These are phyloP conservation scores for Begonia fuchsioides DNA, from an alignment of 306 rosid species.

Conservation along the genomic window DNA sequence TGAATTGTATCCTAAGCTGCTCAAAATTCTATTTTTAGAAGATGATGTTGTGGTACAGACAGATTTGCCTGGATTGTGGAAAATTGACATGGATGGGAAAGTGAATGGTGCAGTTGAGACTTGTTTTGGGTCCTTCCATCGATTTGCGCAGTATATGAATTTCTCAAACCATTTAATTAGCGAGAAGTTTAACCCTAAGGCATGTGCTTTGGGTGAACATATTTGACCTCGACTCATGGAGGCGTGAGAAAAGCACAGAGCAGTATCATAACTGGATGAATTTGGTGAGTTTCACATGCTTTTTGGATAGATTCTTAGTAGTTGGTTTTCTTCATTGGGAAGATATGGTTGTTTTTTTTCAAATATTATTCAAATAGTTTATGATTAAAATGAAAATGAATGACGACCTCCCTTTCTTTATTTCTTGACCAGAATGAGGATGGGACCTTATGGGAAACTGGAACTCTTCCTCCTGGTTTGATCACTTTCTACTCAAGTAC, in stretches of 20 bases:
- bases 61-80: constrained; percentile 86
- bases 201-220: constrained; percentile 91
- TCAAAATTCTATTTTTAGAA: constrained; percentile 63
- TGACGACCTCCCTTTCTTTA: constrained; percentile 2
- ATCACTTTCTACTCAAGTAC: constrained; percentile 80
- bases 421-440: constrained; percentile 59
- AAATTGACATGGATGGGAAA: constrained; percentile 79
- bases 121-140: constrained; percentile 93
- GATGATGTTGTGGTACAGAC: constrained; percentile 96
- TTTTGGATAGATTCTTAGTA: neutral
- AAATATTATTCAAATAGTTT: neutral
- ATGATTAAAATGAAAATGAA: neutral
- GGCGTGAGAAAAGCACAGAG: constrained; percentile 70
- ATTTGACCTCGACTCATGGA: constrained; percentile 97
- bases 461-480: constrained; percentile 72
- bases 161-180: constrained; percentile 70
- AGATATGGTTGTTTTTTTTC: neutral
- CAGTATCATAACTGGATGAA: constrained; percentile 88
- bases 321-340: no score
- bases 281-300: constrained; percentile 35
- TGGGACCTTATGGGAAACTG: constrained; percentile 47
- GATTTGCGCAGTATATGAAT: constrained; percentile 66
- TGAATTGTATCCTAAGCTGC: constrained; percentile 83
- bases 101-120: constrained; percentile 97
- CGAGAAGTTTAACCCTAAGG: constrained; percentile 68